Conservation (phyloP, 257 asterid species). For the Nicotiana tomentosiformis region DNA sequence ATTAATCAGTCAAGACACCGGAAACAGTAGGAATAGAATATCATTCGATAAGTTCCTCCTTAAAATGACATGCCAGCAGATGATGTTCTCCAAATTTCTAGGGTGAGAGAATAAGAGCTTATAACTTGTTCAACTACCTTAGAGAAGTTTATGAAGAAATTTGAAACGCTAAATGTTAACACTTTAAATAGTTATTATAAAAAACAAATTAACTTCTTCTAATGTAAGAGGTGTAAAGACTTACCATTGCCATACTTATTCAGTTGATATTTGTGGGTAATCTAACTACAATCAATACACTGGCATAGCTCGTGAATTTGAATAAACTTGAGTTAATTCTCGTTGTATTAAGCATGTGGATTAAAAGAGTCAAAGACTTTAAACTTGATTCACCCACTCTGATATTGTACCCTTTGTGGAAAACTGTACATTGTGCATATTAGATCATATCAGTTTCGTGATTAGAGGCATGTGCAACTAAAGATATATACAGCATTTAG, state of each 20-base stretch:
- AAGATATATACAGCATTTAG: background rate
- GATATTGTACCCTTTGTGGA: too few species aligned
- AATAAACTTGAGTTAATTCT: background rate
- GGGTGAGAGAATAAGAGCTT: background rate
- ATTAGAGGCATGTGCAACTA: too few species aligned
- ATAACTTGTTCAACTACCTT: background rate
- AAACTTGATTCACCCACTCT: too few species aligned
- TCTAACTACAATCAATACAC: background rate
- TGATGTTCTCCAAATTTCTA: background rate
- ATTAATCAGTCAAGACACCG: conserved; percentile 13
- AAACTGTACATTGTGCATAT: too few species aligned
- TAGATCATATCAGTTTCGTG: too few species aligned
- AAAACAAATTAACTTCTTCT: background rate
- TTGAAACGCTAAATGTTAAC: background rate
- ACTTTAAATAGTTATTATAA: background rate
- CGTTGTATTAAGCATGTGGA: too few species aligned
- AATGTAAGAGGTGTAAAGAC: background rate
- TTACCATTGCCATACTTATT: background rate
- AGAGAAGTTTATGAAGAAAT: background rate
- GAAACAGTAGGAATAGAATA: background rate
- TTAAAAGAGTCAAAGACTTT: too few species aligned
- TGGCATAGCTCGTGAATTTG: background rate
- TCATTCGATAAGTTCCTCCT: background rate
- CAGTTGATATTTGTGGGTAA: background rate
- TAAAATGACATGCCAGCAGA: background rate